These are phyloP conservation scores for Lentinula sp. DNA, from an alignment of 768 basidiomycete species.

Conservation along the genomic window DNA sequence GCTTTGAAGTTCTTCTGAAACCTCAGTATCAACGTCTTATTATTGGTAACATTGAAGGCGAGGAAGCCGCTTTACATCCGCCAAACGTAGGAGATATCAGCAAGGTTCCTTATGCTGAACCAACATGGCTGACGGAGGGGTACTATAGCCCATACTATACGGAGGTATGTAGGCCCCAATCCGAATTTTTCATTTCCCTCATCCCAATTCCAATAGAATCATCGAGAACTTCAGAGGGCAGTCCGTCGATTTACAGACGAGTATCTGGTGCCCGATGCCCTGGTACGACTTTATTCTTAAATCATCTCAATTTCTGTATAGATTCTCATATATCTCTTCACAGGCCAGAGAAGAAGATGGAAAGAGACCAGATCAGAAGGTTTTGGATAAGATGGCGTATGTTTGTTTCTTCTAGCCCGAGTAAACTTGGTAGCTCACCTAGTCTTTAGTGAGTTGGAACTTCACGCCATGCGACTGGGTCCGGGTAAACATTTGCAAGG, in stretches of 20 bases:
- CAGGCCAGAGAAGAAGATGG: constrained; percentile 74
- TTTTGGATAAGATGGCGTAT: constrained; percentile 83
- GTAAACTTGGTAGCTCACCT: not conserved
- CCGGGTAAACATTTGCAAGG: constrained; percentile 91
- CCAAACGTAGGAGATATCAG: constrained; percentile 49
- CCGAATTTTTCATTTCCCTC: not conserved
- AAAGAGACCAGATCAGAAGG: constrained; percentile 67
- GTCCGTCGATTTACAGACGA: constrained; percentile 67
- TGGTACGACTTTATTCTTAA: constrained; percentile 18
- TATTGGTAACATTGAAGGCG: constrained; percentile 58
- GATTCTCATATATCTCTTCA: constrained; percentile 1
- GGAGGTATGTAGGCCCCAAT: constrained; percentile 37
- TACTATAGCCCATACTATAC: constrained; percentile 73
- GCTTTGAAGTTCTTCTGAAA: constrained; percentile 58
- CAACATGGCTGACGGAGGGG: constrained; percentile 62
- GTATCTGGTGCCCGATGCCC: constrained; percentile 44
- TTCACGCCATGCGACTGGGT: constrained; percentile 91
- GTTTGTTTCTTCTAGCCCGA: constrained; percentile 8
- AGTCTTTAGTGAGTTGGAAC: constrained; percentile 45
- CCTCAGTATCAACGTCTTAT: constrained; percentile 62
- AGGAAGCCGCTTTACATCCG: constrained; percentile 43
- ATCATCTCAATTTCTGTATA: not conserved
- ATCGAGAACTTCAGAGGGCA: constrained; percentile 48
- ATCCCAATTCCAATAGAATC: constrained; percentile 31
- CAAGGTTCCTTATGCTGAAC: constrained; percentile 74